These are phyloP conservation scores for Penicillium coffeae DNA, from an alignment of 495 filamentous ascomycete genomes.

Conservation along the genomic window DNA sequence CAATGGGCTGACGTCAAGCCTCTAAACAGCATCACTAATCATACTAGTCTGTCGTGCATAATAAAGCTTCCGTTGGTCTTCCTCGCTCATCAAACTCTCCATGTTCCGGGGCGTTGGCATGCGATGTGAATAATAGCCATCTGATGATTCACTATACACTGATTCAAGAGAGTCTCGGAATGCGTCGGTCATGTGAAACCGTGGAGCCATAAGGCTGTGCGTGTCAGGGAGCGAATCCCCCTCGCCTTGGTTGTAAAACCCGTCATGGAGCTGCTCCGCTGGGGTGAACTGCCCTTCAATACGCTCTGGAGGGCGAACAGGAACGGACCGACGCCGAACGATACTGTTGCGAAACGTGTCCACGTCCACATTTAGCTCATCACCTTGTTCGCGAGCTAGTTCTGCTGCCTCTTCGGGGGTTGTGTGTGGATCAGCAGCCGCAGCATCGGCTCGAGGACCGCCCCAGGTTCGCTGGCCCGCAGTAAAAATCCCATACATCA, in stretches of 20 bases:
- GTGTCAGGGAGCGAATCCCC: conserved; percentile 39
- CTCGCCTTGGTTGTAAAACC: conserved; percentile 38
- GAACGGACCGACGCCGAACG: conserved; percentile 49
- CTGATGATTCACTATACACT: conserved; percentile 47
- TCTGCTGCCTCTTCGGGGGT: conserved; percentile 82
- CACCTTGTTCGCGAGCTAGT: conserved; percentile 70
- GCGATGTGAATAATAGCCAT: conserved; percentile 53
- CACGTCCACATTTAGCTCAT: conserved; percentile 88
- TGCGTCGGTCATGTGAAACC: conserved; percentile 52
- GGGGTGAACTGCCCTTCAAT: conserved; percentile 60
- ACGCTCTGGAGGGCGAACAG: conserved; percentile 67
- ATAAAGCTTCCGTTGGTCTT: conserved; percentile 67
- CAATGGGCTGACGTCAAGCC: background rate
- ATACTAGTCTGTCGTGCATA: conserved; percentile 55
- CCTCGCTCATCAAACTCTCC: conserved; percentile 78
- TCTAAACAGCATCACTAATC: background rate
- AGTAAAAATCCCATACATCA: conserved; percentile 85
- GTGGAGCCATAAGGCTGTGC: conserved; percentile 22
- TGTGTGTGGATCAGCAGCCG: conserved; percentile 71
- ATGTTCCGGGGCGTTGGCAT: conserved; percentile 72
- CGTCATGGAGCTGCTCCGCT: conserved; percentile 48
- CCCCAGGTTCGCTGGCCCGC: conserved; percentile 96
- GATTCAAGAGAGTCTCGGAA: conserved; percentile 65
- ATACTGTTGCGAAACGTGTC: conserved; percentile 76
- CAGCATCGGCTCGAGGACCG: conserved; percentile 89